These are phyloP conservation scores for Golubevia pallescens DNA, from an alignment of 1,284 basidiomycete species.

Conservation along the genomic window DNA sequence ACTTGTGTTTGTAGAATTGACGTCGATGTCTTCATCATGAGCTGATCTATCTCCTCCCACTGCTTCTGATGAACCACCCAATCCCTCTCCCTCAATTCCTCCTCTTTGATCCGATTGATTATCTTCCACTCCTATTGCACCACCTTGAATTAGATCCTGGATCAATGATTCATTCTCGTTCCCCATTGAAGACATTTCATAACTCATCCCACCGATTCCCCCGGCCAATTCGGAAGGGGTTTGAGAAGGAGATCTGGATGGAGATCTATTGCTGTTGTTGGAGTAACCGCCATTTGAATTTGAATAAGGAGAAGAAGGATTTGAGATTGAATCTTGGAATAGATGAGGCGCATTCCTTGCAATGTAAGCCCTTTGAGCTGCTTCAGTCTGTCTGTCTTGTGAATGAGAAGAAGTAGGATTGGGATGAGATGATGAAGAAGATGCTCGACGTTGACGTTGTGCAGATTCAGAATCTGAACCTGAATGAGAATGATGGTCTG, in stretches of 20 bases:
- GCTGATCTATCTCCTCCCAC: too few relatives aligned
- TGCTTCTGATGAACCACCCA: too few relatives aligned
- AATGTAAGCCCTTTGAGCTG: constrained; percentile 25
- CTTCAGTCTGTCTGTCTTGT: too few relatives aligned
- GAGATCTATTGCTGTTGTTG: constrained; percentile 1
- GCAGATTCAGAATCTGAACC: background rate
- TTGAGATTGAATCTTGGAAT: constrained; percentile 13
- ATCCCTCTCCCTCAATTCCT: background rate
- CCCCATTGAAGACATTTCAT: too few relatives aligned
- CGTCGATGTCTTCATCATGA: background rate
- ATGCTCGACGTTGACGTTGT: background rate
- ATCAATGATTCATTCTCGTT: constrained; percentile 12
- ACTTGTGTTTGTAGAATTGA: constrained; percentile 12
- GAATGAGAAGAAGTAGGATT: too few relatives aligned
- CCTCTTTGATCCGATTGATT: constrained; percentile 3
- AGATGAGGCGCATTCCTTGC: constrained; percentile 45
- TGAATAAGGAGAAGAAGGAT: constrained; percentile 12
- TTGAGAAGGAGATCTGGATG: constrained; percentile 2
- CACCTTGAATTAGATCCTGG: constrained; percentile 14
- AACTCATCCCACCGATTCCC: too few relatives aligned
- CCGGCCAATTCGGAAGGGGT: constrained; percentile 15
- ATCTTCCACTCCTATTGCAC: constrained; percentile 5
- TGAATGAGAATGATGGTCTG: background rate
- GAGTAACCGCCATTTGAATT: constrained; percentile 1
- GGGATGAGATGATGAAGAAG: too few relatives aligned